Evolutionary conservation across 1,284 basidiomycete genomes (phyloP), one percentile per base, ranked within the genome.

Genomic region (Ustilago tritici): DNA sequence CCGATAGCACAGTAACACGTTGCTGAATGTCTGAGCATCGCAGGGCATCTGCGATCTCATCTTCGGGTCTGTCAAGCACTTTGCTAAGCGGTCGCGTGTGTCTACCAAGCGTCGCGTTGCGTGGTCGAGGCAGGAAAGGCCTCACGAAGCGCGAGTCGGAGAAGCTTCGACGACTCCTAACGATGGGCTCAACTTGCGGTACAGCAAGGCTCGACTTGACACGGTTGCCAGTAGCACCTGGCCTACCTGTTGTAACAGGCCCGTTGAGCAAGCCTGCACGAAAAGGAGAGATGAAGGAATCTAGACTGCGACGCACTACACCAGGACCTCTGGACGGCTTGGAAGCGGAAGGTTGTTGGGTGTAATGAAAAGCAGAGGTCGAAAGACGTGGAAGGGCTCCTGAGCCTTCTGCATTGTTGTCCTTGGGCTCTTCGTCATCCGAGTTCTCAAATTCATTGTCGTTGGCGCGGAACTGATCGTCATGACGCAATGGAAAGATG

Each of bases 261-360:
- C 57, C 34, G 38, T 53, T 70, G 38, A 76, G 57, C 52, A 76
- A 53, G 15, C 73, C 65, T 3, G 73, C 73, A 7, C 74, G 69
- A 59, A 76, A 76, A 6, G 74, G 74, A 9, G 74, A 76, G 41
- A 76, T 66, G 57, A 76, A 61, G 1, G 74, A 76, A 35, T 76
- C 74, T 23, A 76, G 59, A 50, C 74, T 76, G 41, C 74, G 74
- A 28, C 74, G 52, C 12, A 76, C 62, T 7, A 65, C 62, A 34
- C 74, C 74, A 15, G 74, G 65, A n/a, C 58, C 46, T 36, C 65
- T 55, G 4, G 36, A 43, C 4, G 61, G 11, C 34, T 40, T 56
- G 4, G 43, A 34, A 2, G 62, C 12, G 2, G 54, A 35, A 7
- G 46, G 12, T 3, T 32, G 49, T 7, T 47, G 38, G 17, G 35